Conservation (phyloP, 208 protist species). For the Herpetomonas tarakana region DNA sequence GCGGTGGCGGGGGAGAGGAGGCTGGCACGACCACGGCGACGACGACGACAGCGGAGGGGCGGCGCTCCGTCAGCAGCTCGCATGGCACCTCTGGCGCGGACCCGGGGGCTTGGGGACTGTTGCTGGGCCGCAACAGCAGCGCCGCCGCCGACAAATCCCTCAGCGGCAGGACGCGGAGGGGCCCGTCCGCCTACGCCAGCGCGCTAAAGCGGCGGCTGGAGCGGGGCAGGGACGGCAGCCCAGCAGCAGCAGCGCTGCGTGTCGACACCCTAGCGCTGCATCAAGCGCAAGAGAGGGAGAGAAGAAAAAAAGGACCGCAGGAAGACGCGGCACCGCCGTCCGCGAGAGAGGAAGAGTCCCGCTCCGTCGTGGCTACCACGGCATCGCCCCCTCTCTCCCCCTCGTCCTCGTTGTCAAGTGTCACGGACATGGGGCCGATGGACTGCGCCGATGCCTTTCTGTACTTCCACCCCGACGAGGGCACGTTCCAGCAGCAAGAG, state of each 20-base stretch:
- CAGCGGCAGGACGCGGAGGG: neutral
- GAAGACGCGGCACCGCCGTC: neutral
- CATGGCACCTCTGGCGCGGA: neutral
- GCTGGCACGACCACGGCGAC: neutral
- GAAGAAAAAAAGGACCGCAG: neutral
- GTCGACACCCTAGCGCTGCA: neutral
- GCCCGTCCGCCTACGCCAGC: neutral
- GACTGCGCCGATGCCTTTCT: constrained; percentile 51
- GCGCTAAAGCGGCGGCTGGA: too few species aligned
- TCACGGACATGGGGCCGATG: constrained; percentile 31
- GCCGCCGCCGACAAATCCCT: neutral
- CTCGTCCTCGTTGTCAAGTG: neutral
- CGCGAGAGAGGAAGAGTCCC: neutral
- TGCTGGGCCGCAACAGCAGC: neutral
- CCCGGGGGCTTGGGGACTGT: neutral
- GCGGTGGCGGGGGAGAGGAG: neutral
- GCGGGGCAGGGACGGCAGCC: too few species aligned
- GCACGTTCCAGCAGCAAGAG: constrained; percentile 22
- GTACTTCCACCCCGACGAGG: constrained; percentile 28
- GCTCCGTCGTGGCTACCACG: neutral
- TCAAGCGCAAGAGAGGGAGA: neutral
- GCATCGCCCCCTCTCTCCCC: neutral
- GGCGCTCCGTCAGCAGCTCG: neutral
- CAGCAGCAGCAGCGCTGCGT: neutral
- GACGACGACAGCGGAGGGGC: neutral